Conservation (phyloP, 164 flowering plant species). For the Liquidambar formosana region DNA sequence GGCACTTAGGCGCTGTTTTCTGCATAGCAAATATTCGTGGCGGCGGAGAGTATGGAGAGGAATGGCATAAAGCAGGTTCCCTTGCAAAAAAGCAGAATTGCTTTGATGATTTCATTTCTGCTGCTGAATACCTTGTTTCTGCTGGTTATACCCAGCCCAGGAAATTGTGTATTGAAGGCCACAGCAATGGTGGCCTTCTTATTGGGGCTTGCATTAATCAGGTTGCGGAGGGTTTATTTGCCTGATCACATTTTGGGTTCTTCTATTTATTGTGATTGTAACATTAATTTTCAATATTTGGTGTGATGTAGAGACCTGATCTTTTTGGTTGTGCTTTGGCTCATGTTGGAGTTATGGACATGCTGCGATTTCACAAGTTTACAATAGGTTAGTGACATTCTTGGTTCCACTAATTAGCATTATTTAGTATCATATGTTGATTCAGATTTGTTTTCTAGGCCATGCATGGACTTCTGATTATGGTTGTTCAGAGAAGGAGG, state of each 20-base stretch:
- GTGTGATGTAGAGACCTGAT: slow-evolving; percentile 93
- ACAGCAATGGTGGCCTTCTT: slow-evolving; percentile 98
- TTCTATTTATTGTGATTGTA: neutral
- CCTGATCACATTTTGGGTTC: neutral
- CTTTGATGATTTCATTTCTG: slow-evolving; percentile 95
- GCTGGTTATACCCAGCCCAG: slow-evolving; percentile 84
- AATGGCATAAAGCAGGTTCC: slow-evolving; percentile 97
- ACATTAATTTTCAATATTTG: neutral
- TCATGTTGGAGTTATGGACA: slow-evolving; percentile 99
- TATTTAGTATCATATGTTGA: slow-evolving; percentile 7
- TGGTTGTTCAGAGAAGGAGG: slow-evolving; percentile 96
- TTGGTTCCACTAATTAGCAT: neutral
- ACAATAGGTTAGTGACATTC: slow-evolving; percentile 71
- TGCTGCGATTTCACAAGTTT: slow-evolving; percentile 96
- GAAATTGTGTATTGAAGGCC: slow-evolving; percentile 96
- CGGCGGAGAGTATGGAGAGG: slow-evolving; percentile 99
- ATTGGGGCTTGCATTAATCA: slow-evolving; percentile 94
- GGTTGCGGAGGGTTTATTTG: slow-evolving; percentile 33
- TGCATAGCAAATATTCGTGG: slow-evolving; percentile 97
- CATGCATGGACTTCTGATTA: slow-evolving; percentile 99
- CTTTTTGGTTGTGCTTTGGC: slow-evolving; percentile 98
- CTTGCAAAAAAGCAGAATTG: slow-evolving; percentile 90
- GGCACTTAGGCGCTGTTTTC: slow-evolving; percentile 71
- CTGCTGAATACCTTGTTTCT: slow-evolving; percentile 82
- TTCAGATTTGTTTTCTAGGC: slow-evolving; percentile 43